Evolutionary conservation across 208 protist genomes (phyloP), one percentile per base, ranked within the genome.

Genomic region (Crithidia sp.): DNA sequence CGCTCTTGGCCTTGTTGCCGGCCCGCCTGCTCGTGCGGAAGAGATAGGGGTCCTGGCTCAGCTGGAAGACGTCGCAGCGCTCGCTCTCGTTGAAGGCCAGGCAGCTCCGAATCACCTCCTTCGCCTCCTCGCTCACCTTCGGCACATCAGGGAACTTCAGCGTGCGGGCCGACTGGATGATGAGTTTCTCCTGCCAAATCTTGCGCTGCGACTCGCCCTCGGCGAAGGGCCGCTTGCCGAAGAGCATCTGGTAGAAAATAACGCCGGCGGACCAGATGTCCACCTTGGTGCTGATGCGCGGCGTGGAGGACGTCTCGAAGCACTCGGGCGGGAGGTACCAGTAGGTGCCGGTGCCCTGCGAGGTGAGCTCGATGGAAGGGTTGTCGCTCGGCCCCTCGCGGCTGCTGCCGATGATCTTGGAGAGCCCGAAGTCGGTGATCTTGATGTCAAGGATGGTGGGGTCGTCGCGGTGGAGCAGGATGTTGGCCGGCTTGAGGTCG

Each of bases 381-480:
- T 94, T 86, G 66, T 93, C 85, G 67, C 74, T 82, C 14, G 74
- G 71, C 12, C 83, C 88, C 47, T 89, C 85, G 14, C 79, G 79
- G 7, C 59, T 74, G 14, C 77, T 63, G 47, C 88, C 86, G 63
- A 98, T 96, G 13, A 98, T 90, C 83, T 99, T 99, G 50, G 92
- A 97, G 14, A 99, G 89, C 9, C 98, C 98, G 92, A 99, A 99
- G 84, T 99, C 98, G 12, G 97, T 99, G 43, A 99, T 97, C 75
- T 98, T 98, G n/a, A 98, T 91, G 14, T 92, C 87, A 6, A 91
- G 71, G 50, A 88, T 84, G 44, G 53, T 83, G 13, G 88, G 52
- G 52, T 94, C 84, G 49, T 83, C 81, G 8, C 89, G 80, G 66
- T 94, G 75, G 9, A 95, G 62, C 10, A 95, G 74, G 19, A 95